A percentile compares a stretch with the other conserved stretches of the same genome.
Evolutionary conservation across 495 filamentous ascomycete species (phyloP).

Genomic region (Hypoxylon crocopeplum): DNA sequence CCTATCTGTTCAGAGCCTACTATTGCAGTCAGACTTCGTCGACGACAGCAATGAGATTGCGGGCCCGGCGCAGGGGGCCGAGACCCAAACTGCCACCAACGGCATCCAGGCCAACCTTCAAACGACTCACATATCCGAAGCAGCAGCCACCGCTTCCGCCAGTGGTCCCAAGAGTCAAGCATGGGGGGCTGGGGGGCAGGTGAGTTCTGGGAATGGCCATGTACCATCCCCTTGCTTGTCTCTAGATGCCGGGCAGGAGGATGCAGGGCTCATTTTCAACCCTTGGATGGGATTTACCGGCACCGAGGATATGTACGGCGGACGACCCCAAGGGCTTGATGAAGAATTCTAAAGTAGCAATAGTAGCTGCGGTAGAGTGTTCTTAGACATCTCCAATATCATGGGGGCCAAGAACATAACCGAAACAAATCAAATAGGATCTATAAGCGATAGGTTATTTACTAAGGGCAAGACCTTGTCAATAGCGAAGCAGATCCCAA

Average conservation of each 20-base stretch:
- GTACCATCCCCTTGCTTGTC: constrained; percentile 1
- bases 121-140: neutral
- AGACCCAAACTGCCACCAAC: neutral
- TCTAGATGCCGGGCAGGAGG: constrained; percentile 34
- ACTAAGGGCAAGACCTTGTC: too few relatives aligned
- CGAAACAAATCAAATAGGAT: too few relatives aligned
- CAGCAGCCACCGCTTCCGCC: neutral
- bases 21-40: constrained; percentile 39
- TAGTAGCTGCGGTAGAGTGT: too few relatives aligned
- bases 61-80: constrained; percentile 5
- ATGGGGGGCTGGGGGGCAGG: constrained; percentile 1
- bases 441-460: too few relatives aligned
- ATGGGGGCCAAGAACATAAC: too few relatives aligned
- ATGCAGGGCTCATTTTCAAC: constrained; percentile 39
- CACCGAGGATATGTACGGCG: constrained; percentile 36
- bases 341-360: constrained; percentile 22
- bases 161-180: neutral
- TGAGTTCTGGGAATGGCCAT: neutral
- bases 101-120: neutral
- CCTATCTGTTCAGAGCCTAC: constrained; percentile 38
- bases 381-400: too few relatives aligned
- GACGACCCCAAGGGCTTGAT: constrained; percentile 12
- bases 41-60: constrained; percentile 41
- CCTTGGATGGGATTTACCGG: constrained; percentile 39
- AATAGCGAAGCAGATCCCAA: too few relatives aligned